These are phyloP conservation scores for Pichia phayaonensis DNA, from an alignment of 805 yeast genomes.

Conservation along the genomic window DNA sequence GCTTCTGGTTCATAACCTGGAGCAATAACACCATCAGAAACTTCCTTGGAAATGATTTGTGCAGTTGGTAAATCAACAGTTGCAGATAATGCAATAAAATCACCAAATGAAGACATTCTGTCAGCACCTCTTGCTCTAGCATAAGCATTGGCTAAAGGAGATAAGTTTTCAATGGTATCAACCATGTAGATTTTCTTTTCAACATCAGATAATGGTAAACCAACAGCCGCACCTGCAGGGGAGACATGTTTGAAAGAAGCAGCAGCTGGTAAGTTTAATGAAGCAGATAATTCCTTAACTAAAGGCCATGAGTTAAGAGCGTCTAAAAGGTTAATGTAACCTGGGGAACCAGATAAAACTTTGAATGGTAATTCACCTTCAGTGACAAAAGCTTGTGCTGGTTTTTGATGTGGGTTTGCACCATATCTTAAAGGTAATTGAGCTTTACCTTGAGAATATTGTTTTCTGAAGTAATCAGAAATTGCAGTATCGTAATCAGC, in stretches of 20 bases:
- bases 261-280: constrained; percentile 94
- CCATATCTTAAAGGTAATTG: constrained; percentile 97
- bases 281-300: constrained; percentile 92
- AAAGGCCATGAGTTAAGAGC: constrained; percentile 98
- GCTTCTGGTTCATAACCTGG: constrained; percentile 96
- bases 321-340: constrained; percentile 93
- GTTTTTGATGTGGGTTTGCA: constrained; percentile 98
- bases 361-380: constrained; percentile 89
- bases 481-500: constrained; percentile 96
- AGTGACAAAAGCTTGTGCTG: constrained; percentile 91
- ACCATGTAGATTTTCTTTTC: constrained; percentile 97
- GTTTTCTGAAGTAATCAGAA: constrained; percentile 95
- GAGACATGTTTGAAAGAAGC: constrained; percentile 98
- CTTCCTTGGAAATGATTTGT: constrained; percentile 93
- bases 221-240: constrained; percentile 98
- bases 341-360: constrained; percentile 92
- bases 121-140: constrained; percentile 99
- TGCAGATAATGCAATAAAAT: constrained; percentile 94
- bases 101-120: constrained; percentile 99
- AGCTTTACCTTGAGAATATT: constrained; percentile 80
- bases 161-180: constrained; percentile 85
- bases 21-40: constrained; percentile 97
- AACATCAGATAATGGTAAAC: constrained; percentile 80
- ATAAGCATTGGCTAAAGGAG: constrained; percentile 95
- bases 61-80: constrained; percentile 96